Evolutionary conservation across 208 protist species (phyloP), one percentile per base, ranked within the genome.

Genomic region (Crithidia acanthocephali): DNA sequence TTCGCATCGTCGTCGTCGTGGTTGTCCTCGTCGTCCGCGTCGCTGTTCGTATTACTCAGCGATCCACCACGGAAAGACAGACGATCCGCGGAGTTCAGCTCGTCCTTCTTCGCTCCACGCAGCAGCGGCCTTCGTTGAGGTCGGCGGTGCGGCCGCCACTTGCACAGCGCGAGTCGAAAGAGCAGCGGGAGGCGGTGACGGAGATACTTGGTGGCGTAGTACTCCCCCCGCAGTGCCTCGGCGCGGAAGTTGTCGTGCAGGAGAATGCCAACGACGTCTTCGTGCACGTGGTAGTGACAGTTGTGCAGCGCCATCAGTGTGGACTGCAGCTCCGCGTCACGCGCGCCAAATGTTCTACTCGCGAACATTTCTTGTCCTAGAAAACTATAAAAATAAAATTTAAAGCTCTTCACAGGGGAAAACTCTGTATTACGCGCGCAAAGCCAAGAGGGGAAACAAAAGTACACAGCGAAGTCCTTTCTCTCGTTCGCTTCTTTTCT

Each of bases 181-280:
- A 85, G 56, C 6, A 81, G 53, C 6, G 75, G 72, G 11, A 81
- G 16, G 8, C 76, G 80, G n/a, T 66, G 62, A n/a, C 72, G 74
- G 20, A 74, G 63, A 55, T 81, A 81, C 18, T 18, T 57, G 22
- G 67, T 67, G 15, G 73, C 53, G 61, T 74, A 69, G 42, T 69
- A 71, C 20, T 72, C 53, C 25, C 72, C 55, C 0, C 72, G 56
- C 45, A 72, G 20, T 23, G 75, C 71, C 68, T 85, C 72, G 0
- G 40, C 64, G 47, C 28, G 45, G 57, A 81, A 85, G 68, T 79
- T 53, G 4, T 52, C 53, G 51, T 81, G 75, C 0, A 81, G 65
- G 0, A 85, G 45, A 25, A 84, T 60, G 6, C 44, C 74, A 2
- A 68, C 55, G 15, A 80, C 58, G 23, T 79, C 73, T 37, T 68